Base-by-base conservation (phyloP, 805 yeast genomes). In the Grigorovia jiainica region DNA sequence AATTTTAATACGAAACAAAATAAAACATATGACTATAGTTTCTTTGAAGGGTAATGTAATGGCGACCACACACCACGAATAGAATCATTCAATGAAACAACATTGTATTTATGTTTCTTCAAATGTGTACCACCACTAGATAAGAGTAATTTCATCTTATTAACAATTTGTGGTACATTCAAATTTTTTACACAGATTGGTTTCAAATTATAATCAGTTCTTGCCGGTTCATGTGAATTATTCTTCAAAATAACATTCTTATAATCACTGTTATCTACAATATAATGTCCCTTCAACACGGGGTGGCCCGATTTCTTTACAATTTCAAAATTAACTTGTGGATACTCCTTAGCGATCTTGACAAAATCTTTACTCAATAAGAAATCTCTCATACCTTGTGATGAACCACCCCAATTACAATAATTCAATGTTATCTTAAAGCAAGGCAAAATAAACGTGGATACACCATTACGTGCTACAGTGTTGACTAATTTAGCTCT, bases 1-100 rank as follows among this genome's bases (percentile, higher is more conserved):
- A n/a, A n/a, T n/a, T n/a, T n/a, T n/a, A n/a, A n/a, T n/a, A n/a
- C n/a, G n/a, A n/a, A n/a, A n/a, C n/a, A n/a, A n/a, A n/a, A n/a
- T n/a, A n/a, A n/a, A n/a, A n/a, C n/a, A n/a, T n/a, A n/a, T n/a
- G n/a, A n/a, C n/a, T n/a, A n/a, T n/a, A n/a, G n/a, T n/a, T n/a
- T n/a, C n/a, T n/a, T n/a, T 34, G 34, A 31, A 8, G 51, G 43
- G 11, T 59, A 81, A 58, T 89, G 96, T 69, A 90, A 71, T 44
- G 98, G 98, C 36, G 97, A 87, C 98, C 98, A 92, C 38, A 92
- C 73, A 56, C 98, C 98, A 72, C 98, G 82, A 15, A 90, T 87
- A 43, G 94, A 79, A 42, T 73, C 75, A 60, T 90, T 92, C 47
- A 73, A 64, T 34, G 95, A 81, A 62, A 78, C 75, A 29, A 92